A percentile compares a stretch with the other conserved stretches of the same genome.
phyloP scores from a whole-genome alignment of 2,329 filamentous ascomycete genomes.

The Arthrobotrys sinensis region DNA sequence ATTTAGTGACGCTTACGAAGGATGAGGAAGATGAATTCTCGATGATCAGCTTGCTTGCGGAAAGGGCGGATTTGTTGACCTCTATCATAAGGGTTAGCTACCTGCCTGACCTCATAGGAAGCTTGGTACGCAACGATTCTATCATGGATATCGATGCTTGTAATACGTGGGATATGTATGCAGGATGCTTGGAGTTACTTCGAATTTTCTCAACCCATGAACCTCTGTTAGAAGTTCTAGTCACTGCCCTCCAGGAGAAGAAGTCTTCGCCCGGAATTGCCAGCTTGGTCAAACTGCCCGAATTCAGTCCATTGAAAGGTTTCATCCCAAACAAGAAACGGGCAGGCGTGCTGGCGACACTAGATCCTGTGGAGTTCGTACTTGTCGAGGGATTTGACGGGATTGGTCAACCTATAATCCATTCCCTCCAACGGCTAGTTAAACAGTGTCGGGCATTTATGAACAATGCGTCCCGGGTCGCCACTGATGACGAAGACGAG shows the following conservation, averaged over 20 bases:
- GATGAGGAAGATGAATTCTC: constrained; percentile 7
- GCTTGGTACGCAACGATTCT: constrained; percentile 61
- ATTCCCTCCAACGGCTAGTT: constrained; percentile 45
- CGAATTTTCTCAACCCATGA: constrained; percentile 50
- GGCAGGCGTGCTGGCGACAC: constrained; percentile 16
- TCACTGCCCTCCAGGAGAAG: constrained; percentile 52
- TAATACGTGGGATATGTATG: constrained; percentile 61
- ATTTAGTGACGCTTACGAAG: not conserved
- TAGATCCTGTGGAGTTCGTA: constrained; percentile 46
- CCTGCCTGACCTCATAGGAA: constrained; percentile 60
- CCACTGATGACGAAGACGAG: constrained; percentile 41
- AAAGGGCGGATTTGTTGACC: constrained; percentile 11
- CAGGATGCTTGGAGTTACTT: constrained; percentile 51
- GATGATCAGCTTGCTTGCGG: constrained; percentile 10
- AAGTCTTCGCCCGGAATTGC: constrained; percentile 58
- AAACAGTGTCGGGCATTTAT: constrained; percentile 57
- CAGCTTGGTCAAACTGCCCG: constrained; percentile 26
- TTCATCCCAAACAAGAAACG: constrained; percentile 39
- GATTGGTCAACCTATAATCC: constrained; percentile 51
- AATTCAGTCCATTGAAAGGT: constrained; percentile 33
- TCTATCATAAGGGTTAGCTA: constrained; percentile 56
- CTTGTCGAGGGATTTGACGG: constrained; percentile 52
- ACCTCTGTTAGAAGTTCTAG: constrained; percentile 52
- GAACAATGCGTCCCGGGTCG: constrained; percentile 48
- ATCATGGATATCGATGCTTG: constrained; percentile 60